Evolutionary conservation across 169 alveolate species (phyloP).

Genomic region (Plasmodium gaboni): DNA sequence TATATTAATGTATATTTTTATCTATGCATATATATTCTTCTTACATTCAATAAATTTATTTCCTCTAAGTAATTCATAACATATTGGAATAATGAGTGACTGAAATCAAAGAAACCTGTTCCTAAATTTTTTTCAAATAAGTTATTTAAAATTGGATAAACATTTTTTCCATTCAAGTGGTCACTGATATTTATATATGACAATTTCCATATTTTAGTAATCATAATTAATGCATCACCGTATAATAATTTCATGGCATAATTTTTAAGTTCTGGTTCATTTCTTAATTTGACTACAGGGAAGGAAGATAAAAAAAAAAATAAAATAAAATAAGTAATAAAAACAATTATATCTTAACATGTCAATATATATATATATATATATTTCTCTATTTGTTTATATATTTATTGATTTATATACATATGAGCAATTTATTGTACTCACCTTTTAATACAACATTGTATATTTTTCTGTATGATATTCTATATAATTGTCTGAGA

Average conservation of each 20-base stretch:
- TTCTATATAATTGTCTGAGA: constrained; percentile 28
- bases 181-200: constrained; percentile 51
- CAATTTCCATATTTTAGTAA: constrained; percentile 72
- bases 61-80: constrained; percentile 30
- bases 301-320: not conserved
- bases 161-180: constrained; percentile 37
- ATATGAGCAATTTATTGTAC: not conserved
- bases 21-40: not conserved
- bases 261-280: constrained; percentile 16
- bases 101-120: constrained; percentile 72
- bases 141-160: constrained; percentile 43
- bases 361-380: not conserved
- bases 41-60: constrained; percentile 46
- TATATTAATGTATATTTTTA: not conserved
- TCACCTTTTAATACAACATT: constrained; percentile 32
- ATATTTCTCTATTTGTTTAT: not conserved
- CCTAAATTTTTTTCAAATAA: constrained; percentile 64
- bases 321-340: not conserved
- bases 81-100: constrained; percentile 51
- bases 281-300: constrained; percentile 20
- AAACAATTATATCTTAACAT: not conserved
- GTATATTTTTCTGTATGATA: constrained; percentile 35
- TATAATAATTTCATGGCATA: constrained; percentile 58
- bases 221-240: constrained; percentile 70
- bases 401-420: not conserved